Conservation (phyloP, 768 basidiomycete genomes). For the Amanita molliuscula region DNA sequence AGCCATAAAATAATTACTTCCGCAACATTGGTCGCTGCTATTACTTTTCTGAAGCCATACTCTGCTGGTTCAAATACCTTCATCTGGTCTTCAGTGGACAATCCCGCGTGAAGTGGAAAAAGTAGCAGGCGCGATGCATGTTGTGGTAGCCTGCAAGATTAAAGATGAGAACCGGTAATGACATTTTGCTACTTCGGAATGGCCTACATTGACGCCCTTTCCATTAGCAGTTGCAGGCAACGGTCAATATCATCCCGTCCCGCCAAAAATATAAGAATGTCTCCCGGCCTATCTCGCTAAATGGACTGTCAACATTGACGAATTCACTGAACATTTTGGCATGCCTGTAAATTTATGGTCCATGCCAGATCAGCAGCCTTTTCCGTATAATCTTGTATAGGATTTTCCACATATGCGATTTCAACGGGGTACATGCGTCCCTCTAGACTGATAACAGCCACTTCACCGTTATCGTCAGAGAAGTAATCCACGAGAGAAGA, state of each 20-base stretch:
- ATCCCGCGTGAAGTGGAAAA: constrained; percentile 80
- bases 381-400: constrained; percentile 70
- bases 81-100: constrained; percentile 82
- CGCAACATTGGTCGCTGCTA: constrained; percentile 93
- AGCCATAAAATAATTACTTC: constrained; percentile 39
- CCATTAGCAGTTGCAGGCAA: constrained; percentile 71
- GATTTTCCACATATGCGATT: constrained; percentile 75
- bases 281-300: constrained; percentile 67
- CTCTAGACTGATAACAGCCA: constrained; percentile 81
- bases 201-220: constrained; percentile 61
- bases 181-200: not conserved
- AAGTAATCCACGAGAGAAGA: constrained; percentile 86
- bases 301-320: constrained; percentile 5
- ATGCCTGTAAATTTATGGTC: constrained; percentile 74
- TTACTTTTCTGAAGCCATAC: constrained; percentile 76
- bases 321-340: not conserved
- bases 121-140: constrained; percentile 49
- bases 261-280: constrained; percentile 89
- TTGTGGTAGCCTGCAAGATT: constrained; percentile 33
- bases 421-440: constrained; percentile 95
- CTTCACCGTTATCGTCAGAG: constrained; percentile 57
- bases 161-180: not conserved
- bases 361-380: constrained; percentile 77
- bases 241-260: constrained; percentile 95
- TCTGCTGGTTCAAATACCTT: constrained; percentile 72